Conservation (phyloP, 1,284 basidiomycete species). For the Binderoboletus segoi region DNA sequence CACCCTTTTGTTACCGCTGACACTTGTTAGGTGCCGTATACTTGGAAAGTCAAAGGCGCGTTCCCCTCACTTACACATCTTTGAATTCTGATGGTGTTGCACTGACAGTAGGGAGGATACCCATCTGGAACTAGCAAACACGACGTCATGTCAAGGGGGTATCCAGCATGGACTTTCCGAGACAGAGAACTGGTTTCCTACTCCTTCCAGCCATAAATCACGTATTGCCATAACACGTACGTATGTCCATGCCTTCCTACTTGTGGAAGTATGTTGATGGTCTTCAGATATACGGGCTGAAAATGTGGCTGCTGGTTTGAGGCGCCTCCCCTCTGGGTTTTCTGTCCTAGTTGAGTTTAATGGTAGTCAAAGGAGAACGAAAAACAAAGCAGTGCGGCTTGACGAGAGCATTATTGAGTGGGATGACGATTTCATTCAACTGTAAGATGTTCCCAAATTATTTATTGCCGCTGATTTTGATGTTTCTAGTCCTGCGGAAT, state of each 20-base stretch:
- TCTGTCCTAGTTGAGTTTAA: not conserved
- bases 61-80: not conserved
- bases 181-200: not conserved
- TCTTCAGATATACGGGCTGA: constrained; percentile 7
- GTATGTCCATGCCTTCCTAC: not conserved
- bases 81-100: not conserved
- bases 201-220: not conserved
- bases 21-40: not conserved
- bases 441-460: not conserved
- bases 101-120: not conserved
- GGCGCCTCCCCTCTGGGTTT: not conserved
- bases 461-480: too few species aligned
- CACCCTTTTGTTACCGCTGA: not conserved
- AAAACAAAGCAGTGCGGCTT: not conserved
- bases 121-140: too few species aligned
- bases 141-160: too few species aligned
- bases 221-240: not conserved
- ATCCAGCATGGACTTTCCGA: not conserved
- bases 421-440: not conserved
- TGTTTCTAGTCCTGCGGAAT: not conserved
- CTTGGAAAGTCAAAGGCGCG: not conserved
- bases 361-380: not conserved
- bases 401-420: not conserved
- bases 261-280: too few species aligned
- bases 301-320: not conserved